Percentiles rank a stretch among this genome's conserved stretches.
Conservation (phyloP, 805 yeast genomes). For the Teunomyces barrocoloradensis region DNA sequence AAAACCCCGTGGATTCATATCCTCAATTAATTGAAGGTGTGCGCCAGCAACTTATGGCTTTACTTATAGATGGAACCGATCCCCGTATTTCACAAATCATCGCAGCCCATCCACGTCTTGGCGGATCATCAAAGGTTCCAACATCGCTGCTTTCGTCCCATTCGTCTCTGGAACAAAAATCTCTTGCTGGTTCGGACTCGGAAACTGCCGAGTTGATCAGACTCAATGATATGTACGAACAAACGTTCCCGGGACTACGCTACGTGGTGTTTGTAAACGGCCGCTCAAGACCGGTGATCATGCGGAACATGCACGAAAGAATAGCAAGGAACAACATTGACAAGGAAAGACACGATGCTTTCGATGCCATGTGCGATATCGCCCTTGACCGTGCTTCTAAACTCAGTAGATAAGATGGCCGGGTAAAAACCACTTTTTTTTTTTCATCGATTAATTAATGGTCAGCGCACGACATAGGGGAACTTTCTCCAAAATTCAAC, state of each 20-base stretch:
- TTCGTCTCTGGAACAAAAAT: conserved; percentile 69
- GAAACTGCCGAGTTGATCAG: conserved; percentile 49
- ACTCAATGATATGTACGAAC: conserved; percentile 64
- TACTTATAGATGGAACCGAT: conserved; percentile 20
- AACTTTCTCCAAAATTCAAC: background rate
- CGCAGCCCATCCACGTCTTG: conserved; percentile 90
- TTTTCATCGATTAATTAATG: background rate
- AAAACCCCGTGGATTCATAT: conserved; percentile 14
- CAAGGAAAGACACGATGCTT: conserved; percentile 62
- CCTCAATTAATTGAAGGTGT: conserved; percentile 44
- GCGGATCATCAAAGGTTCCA: conserved; percentile 31
- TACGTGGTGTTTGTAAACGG: conserved; percentile 92
- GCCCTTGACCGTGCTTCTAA: conserved; percentile 75
- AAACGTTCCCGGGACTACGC: conserved; percentile 60
- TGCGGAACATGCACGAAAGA: conserved; percentile 29
- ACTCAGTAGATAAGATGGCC: conserved; percentile 16
- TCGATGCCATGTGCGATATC: conserved; percentile 89
- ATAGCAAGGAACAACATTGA: conserved; percentile 54
- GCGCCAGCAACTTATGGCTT: conserved; percentile 35
- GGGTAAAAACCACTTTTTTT: background rate
- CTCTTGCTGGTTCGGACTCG: conserved; percentile 48
- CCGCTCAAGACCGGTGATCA: conserved; percentile 60
- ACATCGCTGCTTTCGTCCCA: conserved; percentile 52
- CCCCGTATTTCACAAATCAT: conserved; percentile 51
- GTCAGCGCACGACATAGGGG: background rate